Percentiles rank a stretch among this genome's conserved stretches.
These are phyloP conservation scores for Globisporangium splendens DNA, from an alignment of 352 stramenopile genomes.

Conservation along the genomic window DNA sequence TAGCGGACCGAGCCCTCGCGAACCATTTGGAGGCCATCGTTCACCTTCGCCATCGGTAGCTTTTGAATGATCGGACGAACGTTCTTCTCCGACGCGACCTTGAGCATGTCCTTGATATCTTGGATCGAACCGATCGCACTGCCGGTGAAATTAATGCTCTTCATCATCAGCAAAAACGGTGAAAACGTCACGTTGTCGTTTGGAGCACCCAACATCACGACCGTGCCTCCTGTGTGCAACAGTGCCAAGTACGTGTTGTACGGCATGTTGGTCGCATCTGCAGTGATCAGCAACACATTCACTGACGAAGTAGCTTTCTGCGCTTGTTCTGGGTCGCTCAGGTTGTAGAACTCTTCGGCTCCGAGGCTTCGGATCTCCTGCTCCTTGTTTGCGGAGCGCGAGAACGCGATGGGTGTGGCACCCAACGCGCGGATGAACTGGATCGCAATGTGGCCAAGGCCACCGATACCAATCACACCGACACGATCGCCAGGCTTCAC, in stretches of 20 bases:
- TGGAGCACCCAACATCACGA: slow-evolving; percentile 57
- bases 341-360: slow-evolving; percentile 53
- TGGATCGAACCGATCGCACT: slow-evolving; percentile 51
- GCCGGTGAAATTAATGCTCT: slow-evolving; percentile 43
- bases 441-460: slow-evolving; percentile 80
- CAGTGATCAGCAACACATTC: slow-evolving; percentile 67
- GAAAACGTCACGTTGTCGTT: slow-evolving; percentile 50
- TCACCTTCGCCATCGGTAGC: slow-evolving; percentile 37
- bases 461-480: slow-evolving; percentile 79
- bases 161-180: slow-evolving; percentile 36
- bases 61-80: slow-evolving; percentile 55
- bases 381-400: slow-evolving; percentile 55
- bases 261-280: slow-evolving; percentile 44
- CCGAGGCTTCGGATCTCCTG: slow-evolving; percentile 45
- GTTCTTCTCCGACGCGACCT: slow-evolving; percentile 75
- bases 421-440: slow-evolving; percentile 76
- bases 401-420: slow-evolving; percentile 57
- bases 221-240: slow-evolving; percentile 39
- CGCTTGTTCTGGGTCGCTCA: slow-evolving; percentile 30
- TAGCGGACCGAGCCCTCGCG: slow-evolving; percentile 36
- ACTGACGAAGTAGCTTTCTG: slow-evolving; percentile 22
- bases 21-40: slow-evolving; percentile 38
- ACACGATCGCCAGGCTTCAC: slow-evolving; percentile 50
- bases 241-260: slow-evolving; percentile 43
- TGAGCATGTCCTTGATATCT: slow-evolving; percentile 78